phyloP scores from a whole-genome alignment of 257 asterid genomes.

The Plantago major region DNA sequence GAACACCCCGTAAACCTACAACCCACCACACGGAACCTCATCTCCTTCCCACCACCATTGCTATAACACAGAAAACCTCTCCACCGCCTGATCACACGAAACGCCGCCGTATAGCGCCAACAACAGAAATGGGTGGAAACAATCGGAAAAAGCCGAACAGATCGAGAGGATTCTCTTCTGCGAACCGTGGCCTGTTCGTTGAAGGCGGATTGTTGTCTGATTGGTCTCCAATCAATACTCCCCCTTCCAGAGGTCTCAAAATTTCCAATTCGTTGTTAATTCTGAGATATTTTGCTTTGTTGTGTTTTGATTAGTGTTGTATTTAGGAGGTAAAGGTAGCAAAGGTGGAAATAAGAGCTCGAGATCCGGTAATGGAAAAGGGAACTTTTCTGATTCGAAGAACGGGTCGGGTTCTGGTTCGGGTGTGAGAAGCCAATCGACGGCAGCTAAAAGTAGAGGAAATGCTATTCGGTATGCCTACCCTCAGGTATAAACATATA shows the following conservation, averaged over 20 bases:
- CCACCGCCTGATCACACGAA: no score
- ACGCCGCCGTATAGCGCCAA: no score
- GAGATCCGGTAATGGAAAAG: constrained; percentile 39
- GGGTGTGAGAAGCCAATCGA: constrained; percentile 22
- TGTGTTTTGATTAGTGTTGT: constrained; percentile 5
- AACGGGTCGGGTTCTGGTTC: constrained; percentile 23
- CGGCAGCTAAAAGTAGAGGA: constrained; percentile 31
- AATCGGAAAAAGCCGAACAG: constrained; percentile 42
- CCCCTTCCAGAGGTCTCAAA: constrained; percentile 62
- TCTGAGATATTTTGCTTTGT: not conserved
- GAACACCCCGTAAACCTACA: no score
- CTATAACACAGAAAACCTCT: no score
- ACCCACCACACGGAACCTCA: no score
- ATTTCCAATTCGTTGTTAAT: not conserved
- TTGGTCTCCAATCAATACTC: constrained; percentile 58
- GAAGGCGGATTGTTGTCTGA: constrained; percentile 80
- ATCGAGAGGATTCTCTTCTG: constrained; percentile 34
- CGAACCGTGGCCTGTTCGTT: constrained; percentile 54
- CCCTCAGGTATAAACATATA: constrained; percentile 52
- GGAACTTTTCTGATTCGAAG: constrained; percentile 24
- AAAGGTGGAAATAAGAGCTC: constrained; percentile 41
- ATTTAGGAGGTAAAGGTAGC: constrained; percentile 41
- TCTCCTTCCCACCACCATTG: no score
- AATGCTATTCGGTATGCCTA: constrained; percentile 48
- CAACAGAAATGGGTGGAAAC: constrained; percentile 45